Percentiles rank a stretch among this genome's conserved stretches.
phyloP scores from a whole-genome alignment of 2,329 filamentous ascomycete genomes.

The Alternaria rosae region DNA sequence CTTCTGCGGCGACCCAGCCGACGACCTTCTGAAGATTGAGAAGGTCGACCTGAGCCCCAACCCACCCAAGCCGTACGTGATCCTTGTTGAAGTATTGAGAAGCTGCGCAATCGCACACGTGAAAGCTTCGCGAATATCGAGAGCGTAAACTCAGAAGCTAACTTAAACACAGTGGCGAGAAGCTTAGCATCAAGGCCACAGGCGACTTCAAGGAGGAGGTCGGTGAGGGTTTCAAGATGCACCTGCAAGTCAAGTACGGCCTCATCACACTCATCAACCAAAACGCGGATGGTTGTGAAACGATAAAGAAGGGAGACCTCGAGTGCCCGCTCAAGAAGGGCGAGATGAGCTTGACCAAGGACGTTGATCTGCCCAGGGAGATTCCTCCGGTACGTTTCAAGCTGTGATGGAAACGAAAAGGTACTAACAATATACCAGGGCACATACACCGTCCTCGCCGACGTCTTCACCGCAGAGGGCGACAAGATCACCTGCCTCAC shows the following conservation, averaged over 20 bases:
- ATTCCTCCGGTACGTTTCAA: constrained; percentile 81
- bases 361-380: constrained; percentile 82
- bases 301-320: constrained; percentile 86
- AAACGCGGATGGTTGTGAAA: constrained; percentile 84
- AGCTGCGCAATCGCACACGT: neutral
- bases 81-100: neutral
- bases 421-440: constrained; percentile 63
- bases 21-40: constrained; percentile 78
- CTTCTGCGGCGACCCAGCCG: constrained; percentile 74
- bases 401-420: neutral
- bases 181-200: constrained; percentile 78
- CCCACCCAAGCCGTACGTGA: constrained; percentile 81
- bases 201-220: constrained; percentile 78
- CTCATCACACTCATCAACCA: constrained; percentile 88
- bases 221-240: constrained; percentile 79
- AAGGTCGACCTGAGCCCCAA: constrained; percentile 84
- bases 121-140: neutral
- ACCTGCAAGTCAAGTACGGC: constrained; percentile 90
- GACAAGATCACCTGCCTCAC: constrained; percentile 86
- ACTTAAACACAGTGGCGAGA: constrained; percentile 68
- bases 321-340: constrained; percentile 88
- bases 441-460: constrained; percentile 86
- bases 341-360: constrained; percentile 75
- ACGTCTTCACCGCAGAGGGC: constrained; percentile 78
- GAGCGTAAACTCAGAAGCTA: neutral